phyloP scores from a whole-genome alignment of 148 eudicot species.

The Silene uniflora region DNA sequence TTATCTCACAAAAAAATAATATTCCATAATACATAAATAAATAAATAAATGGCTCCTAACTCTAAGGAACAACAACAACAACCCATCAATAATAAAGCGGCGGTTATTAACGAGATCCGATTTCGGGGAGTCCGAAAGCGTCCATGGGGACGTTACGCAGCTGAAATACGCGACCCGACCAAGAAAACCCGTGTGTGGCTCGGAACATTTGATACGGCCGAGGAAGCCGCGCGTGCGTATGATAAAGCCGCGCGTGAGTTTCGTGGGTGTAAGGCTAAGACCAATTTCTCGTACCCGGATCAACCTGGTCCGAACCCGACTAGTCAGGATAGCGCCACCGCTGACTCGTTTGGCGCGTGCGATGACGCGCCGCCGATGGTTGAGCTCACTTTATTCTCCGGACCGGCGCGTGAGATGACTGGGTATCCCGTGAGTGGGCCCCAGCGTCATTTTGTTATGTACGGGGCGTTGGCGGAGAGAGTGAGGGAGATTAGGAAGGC shows the following conservation, averaged over 20 bases:
- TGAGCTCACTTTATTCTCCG: slow-evolving; percentile 11
- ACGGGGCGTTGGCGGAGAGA: slow-evolving; percentile 16
- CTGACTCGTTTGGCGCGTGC: slow-evolving; percentile 19
- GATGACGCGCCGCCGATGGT: slow-evolving; percentile 3
- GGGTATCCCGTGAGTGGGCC: background rate
- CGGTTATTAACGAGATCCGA: background rate
- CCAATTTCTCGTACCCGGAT: slow-evolving; percentile 26
- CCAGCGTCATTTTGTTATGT: background rate
- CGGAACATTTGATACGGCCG: slow-evolving; percentile 45
- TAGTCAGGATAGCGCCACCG: background rate
- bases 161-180: slow-evolving; percentile 42
- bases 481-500: slow-evolving; percentile 17
- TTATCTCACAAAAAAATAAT: too few relatives aligned
- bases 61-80: slow-evolving; percentile 12
- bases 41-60: background rate
- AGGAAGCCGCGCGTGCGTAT: slow-evolving; percentile 45
- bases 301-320: background rate
- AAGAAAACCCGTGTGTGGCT: slow-evolving; percentile 42
- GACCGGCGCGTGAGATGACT: slow-evolving; percentile 2
- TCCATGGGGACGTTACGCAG: slow-evolving; percentile 48
- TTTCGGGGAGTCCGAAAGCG: slow-evolving; percentile 36
- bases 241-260: slow-evolving; percentile 34
- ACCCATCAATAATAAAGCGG: background rate
- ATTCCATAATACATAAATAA: too few relatives aligned
- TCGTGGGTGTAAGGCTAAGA: slow-evolving; percentile 34